These are phyloP conservation scores for Solanum virginianum DNA, from an alignment of 257 asterid species.

Conservation along the genomic window DNA sequence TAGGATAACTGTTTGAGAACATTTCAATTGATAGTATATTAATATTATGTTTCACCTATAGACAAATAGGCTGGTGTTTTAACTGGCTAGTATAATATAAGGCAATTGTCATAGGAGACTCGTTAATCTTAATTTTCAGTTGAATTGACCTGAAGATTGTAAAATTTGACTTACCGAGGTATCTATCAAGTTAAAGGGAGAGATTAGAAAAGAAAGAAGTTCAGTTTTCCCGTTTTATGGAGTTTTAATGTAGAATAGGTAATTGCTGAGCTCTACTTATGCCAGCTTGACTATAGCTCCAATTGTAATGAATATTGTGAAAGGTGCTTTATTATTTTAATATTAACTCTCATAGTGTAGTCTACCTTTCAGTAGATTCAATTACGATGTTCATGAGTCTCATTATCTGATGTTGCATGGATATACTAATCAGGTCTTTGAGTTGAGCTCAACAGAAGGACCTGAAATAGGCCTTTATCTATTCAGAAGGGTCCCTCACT, in stretches of 20 bases:
- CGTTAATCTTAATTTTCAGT: not conserved
- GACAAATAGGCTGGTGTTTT: not conserved
- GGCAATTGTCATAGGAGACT: not conserved
- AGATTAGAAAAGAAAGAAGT: not conserved
- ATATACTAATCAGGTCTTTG: constrained; percentile 39
- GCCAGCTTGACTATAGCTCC: not conserved
- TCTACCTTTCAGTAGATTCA: not conserved
- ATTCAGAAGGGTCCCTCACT: constrained; percentile 79
- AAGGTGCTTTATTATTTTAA: not conserved
- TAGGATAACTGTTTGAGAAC: not conserved
- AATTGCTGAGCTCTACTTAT: not conserved
- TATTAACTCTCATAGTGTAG: not conserved
- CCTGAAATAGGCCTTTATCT: constrained; percentile 88
- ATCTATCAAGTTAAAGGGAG: not conserved
- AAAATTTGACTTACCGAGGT: not conserved
- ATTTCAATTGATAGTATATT: not conserved
- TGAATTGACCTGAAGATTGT: not conserved
- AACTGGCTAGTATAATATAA: not conserved
- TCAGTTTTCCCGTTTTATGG: not conserved
- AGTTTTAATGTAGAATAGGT: not conserved
- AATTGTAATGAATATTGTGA: not conserved
- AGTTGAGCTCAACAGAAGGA: constrained; percentile 79
- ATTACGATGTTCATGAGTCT: not conserved
- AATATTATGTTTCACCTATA: not conserved
- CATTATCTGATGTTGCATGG: constrained; percentile 1